These are phyloP conservation scores for Westerdykella sp. DNA, from an alignment of 2,329 filamentous ascomycete species.

Conservation along the genomic window DNA sequence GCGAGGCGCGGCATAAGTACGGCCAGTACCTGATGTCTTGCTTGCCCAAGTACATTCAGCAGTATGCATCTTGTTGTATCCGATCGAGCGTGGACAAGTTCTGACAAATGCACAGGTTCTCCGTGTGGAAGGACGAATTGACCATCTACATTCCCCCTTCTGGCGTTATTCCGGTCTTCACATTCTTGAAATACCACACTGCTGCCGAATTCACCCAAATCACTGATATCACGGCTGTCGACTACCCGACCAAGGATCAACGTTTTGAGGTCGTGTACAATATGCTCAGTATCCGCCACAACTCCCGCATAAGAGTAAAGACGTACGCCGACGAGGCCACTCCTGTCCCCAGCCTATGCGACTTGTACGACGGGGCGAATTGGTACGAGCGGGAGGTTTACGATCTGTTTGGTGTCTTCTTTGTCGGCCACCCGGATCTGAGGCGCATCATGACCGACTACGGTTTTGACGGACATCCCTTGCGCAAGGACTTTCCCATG, in stretches of 20 bases:
- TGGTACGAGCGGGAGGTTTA: slow-evolving; percentile 99
- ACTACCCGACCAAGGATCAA: slow-evolving; percentile 91
- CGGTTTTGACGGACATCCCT: slow-evolving; percentile 93
- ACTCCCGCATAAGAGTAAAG: slow-evolving; percentile 94
- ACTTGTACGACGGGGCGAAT: slow-evolving; percentile 88
- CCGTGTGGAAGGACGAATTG: slow-evolving; percentile 98
- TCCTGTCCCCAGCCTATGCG: slow-evolving; percentile 80
- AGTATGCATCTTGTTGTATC: slow-evolving; percentile 41
- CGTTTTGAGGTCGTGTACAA: slow-evolving; percentile 99
- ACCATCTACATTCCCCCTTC: slow-evolving; percentile 86
- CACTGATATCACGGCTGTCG: slow-evolving; percentile 86
- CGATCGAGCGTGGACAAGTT: background rate
- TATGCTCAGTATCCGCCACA: slow-evolving; percentile 89
- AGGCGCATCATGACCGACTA: slow-evolving; percentile 99
- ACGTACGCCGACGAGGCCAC: slow-evolving; percentile 96
- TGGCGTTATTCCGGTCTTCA: slow-evolving; percentile 85
- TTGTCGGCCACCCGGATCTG: slow-evolving; percentile 88
- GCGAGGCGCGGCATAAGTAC: slow-evolving; percentile 84
- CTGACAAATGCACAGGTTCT: slow-evolving; percentile 54
- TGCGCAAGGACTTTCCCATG: slow-evolving; percentile 96
- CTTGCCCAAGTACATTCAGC: slow-evolving; percentile 95
- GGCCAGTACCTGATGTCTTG: slow-evolving; percentile 95
- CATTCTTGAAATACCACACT: slow-evolving; percentile 96
- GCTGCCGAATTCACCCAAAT: slow-evolving; percentile 94
- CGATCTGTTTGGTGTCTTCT: slow-evolving; percentile 96